Percentiles rank a stretch among this genome's conserved stretches.
Conservation (phyloP, 2,329 filamentous ascomycete species). For the Botryotinia globosa region DNA sequence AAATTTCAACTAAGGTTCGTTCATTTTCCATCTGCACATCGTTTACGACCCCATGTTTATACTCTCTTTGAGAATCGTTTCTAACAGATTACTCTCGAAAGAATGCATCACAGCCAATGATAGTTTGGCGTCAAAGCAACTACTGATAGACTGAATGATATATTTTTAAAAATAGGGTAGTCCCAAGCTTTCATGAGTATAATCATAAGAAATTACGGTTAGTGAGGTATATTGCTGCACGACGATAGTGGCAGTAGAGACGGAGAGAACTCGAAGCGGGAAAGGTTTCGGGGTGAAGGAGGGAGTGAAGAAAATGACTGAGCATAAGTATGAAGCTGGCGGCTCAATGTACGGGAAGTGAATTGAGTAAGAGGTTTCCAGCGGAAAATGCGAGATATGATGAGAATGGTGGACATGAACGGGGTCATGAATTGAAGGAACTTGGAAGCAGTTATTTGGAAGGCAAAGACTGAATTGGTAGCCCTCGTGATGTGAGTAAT, state of each 20-base stretch:
- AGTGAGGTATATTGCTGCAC: background rate
- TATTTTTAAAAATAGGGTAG: accelerated
- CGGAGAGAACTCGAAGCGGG: background rate
- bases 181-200: no score
- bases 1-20: no score
- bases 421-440: background rate
- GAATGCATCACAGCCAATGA: accelerated
- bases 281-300: background rate
- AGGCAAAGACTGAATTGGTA: background rate
- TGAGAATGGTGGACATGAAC: background rate
- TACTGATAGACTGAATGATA: background rate
- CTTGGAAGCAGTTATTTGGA: background rate
- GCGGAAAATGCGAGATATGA: background rate
- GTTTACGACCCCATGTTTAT: background rate
- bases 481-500: background rate
- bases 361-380: background rate
- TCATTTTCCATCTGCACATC: background rate
- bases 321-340: background rate
- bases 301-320: background rate
- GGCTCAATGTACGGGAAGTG: background rate
- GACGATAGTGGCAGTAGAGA: background rate
- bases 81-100: background rate
- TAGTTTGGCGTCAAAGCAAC: accelerated
- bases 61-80: accelerated
- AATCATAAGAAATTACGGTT: background rate